phyloP scores from a whole-genome alignment of 2,329 filamentous ascomycete genomes.

The Ophiostoma piceae region DNA sequence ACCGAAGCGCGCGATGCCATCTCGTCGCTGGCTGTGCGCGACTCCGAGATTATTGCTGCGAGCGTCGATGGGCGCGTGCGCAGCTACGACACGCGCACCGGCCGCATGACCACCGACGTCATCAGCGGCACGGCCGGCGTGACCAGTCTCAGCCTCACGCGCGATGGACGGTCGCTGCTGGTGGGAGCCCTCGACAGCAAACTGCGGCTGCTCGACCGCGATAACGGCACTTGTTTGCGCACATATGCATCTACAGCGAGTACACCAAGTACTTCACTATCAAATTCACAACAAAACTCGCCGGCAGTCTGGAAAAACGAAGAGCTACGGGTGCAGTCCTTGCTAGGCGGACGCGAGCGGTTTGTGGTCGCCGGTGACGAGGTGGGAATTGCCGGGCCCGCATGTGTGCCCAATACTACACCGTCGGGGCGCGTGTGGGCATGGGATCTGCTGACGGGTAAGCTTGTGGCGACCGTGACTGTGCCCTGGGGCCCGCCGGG shows the following conservation, averaged over 20 bases:
- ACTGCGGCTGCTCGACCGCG: slow-evolving; percentile 74
- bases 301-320: slow-evolving; percentile 51
- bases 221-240: slow-evolving; percentile 66
- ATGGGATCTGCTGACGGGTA: slow-evolving; percentile 79
- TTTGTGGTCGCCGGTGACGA: slow-evolving; percentile 80
- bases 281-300: slow-evolving; percentile 34
- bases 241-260: slow-evolving; percentile 51
- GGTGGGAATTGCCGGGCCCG: slow-evolving; percentile 37
- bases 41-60: slow-evolving; percentile 60
- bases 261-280: too few species aligned
- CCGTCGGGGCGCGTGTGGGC: slow-evolving; percentile 62
- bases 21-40: slow-evolving; percentile 44
- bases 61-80: slow-evolving; percentile 82
- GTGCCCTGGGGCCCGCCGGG: slow-evolving; percentile 49
- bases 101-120: slow-evolving; percentile 64
- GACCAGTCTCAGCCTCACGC: slow-evolving; percentile 67
- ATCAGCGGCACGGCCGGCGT: slow-evolving; percentile 55
- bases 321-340: slow-evolving; percentile 67
- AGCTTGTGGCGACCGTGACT: slow-evolving; percentile 56
- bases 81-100: slow-evolving; percentile 76
- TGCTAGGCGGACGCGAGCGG: slow-evolving; percentile 69
- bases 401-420: slow-evolving; percentile 27
- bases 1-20: slow-evolving; percentile 68
- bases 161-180: slow-evolving; percentile 68
- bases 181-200: slow-evolving; percentile 71